Base-by-base conservation (phyloP, 495 filamentous ascomycete genomes). In the Chaetomium tenue region DNA sequence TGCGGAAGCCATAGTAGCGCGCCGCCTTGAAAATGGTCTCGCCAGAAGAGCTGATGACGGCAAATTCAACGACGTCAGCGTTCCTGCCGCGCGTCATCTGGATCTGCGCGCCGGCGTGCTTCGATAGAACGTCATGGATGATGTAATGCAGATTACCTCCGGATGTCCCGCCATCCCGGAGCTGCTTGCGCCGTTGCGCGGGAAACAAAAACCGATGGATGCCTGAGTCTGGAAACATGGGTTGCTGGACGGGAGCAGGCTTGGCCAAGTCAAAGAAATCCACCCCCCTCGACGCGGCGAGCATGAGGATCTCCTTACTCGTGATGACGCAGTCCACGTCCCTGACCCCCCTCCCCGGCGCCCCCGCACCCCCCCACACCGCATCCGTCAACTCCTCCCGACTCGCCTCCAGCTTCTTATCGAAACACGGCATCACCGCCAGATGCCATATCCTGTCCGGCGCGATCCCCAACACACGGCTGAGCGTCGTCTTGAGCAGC, bases 251-350 rank as follows among this genome's bases (percentile, higher is more conserved):
- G 8, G 84, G 70, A 20, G 86, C 80, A 13, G 81, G 77, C 33
- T 82, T 83, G 22, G 92, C 84, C 64, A 97, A 74, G 39, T 71
- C 74, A 40, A 89, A 85, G 72, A 98, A 88, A 65, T 86, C 82
- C 25, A 96, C 84, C 11, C 84, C 84, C 62, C 92, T 84, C 22
- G 89, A 88, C 42, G 90, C 87, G 37, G 93, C 91, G 22, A 98
- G 79, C 77, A 92, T 92, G 48, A 98, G 80, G 9, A 98, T 82
- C 74, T 98, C 94, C 63, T 93, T 91, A 58, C 89, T 89, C 22
- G 94, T 98, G 71, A 98, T 98, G 18, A 98, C 94, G 76, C 93
- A 98, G 75, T 98, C 94, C 40, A 97, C 92, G 70, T 98, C 94
- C 23, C 94, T 82, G 20, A 93, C 81, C 8, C 88, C 86, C 22